These are phyloP conservation scores for Fusarium euwallaceae DNA, from an alignment of 2,329 filamentous ascomycete species.

Conservation along the genomic window DNA sequence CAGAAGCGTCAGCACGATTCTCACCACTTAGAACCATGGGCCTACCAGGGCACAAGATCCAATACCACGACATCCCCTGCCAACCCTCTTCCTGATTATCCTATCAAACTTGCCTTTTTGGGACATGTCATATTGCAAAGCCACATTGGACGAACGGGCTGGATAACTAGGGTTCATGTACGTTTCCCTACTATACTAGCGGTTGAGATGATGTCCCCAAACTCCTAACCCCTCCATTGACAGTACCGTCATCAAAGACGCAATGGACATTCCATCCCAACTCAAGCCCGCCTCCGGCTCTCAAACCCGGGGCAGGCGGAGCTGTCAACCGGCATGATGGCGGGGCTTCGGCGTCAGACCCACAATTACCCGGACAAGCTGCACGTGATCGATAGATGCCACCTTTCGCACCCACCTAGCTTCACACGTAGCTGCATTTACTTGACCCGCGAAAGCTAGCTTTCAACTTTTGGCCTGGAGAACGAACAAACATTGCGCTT, in stretches of 20 bases:
- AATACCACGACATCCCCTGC: not conserved
- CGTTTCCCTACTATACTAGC: not conserved
- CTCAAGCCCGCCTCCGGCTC: not conserved
- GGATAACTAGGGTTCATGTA: not conserved
- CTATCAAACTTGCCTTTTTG: not conserved
- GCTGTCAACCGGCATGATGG: constrained; percentile 12
- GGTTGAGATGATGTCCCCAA: not conserved
- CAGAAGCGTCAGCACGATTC: not conserved
- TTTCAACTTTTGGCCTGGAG: constrained; percentile 6
- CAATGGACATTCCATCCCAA: not conserved
- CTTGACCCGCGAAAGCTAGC: not conserved
- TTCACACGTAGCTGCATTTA: constrained; percentile 16
- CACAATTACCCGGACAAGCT: constrained; percentile 27
- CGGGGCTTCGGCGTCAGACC: constrained; percentile 7
- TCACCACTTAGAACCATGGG: not conserved
- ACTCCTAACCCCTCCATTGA: not conserved
- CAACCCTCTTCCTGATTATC: not conserved
- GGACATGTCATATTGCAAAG: not conserved
- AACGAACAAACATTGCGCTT: not conserved
- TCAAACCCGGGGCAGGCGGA: not conserved
- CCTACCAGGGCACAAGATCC: not conserved
- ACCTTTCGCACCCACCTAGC: constrained; percentile 34
- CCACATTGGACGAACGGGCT: not conserved
- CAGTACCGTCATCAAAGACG: not conserved
- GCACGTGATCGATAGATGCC: constrained; percentile 41